Percentiles rank a stretch among this genome's conserved stretches.
phyloP scores from a whole-genome alignment of 192 early-diverging fungal genomes.

The Coemansia sp. region DNA sequence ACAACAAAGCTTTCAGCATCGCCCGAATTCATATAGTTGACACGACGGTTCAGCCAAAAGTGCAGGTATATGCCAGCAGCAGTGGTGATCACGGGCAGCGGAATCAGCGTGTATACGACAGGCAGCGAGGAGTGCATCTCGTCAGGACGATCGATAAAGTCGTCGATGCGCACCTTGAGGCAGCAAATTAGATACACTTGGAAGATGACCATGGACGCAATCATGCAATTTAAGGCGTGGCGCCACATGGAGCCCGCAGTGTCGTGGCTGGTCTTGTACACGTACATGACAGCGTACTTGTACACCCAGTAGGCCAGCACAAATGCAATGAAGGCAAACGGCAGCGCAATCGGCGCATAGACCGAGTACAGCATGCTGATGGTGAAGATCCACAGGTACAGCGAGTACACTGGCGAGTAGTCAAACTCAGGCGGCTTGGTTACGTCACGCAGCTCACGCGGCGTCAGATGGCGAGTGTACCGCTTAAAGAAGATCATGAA shows the following conservation, averaged over 20 bases:
- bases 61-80: conserved; percentile 55
- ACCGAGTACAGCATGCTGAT: conserved; percentile 71
- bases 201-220: conserved; percentile 64
- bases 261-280: conserved; percentile 69
- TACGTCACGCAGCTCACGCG: conserved; percentile 66
- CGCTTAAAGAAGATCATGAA: conserved; percentile 58
- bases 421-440: conserved; percentile 71
- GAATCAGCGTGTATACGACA: conserved; percentile 56
- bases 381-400: conserved; percentile 70
- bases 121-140: conserved; percentile 39
- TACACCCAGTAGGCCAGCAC: conserved; percentile 66
- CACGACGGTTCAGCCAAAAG: conserved; percentile 53
- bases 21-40: conserved; percentile 59
- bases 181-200: conserved; percentile 68
- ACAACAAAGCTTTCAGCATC: conserved; percentile 43
- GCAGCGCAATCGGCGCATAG: conserved; percentile 66
- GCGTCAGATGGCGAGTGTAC: conserved; percentile 62
- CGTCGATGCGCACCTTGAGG: conserved; percentile 51
- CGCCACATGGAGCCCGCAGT: conserved; percentile 74
- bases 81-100: conserved; percentile 63
- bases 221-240: conserved; percentile 65
- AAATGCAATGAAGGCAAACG: conserved; percentile 66
- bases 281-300: conserved; percentile 75
- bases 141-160: conserved; percentile 52
- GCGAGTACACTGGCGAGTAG: conserved; percentile 66